Conservation (phyloP, 306 rosid species). For the Acacia crassicarpa region DNA sequence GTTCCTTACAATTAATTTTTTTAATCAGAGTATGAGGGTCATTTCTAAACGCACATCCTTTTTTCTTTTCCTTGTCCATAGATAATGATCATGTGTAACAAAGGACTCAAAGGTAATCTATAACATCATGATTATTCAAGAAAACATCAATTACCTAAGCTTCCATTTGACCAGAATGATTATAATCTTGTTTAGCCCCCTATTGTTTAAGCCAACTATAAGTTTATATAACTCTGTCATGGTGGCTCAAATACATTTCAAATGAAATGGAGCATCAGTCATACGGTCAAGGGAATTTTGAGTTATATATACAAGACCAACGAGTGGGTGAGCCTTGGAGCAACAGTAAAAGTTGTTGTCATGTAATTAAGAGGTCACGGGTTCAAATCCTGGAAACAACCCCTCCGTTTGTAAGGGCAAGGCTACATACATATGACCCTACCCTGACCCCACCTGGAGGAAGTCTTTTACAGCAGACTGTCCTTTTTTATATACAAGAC, state of each 20-base stretch:
- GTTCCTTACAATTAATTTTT: not conserved
- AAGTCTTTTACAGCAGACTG: too few relatives aligned
- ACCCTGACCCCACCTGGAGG: too few relatives aligned
- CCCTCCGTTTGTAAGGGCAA: too few relatives aligned
- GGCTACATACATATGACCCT: too few relatives aligned
- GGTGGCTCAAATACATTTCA: not conserved
- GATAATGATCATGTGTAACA: not conserved
- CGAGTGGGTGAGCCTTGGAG: too few relatives aligned
- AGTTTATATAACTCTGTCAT: not conserved
- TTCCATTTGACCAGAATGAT: constrained; percentile 3
- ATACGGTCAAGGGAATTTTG: not conserved
- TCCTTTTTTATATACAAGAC: not conserved
- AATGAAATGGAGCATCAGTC: not conserved
- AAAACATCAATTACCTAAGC: constrained; percentile 18
- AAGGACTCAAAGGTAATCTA: too few relatives aligned
- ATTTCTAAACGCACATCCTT: not conserved
- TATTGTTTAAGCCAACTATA: too few relatives aligned
- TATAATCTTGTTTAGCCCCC: not conserved
- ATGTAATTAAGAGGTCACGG: too few relatives aligned
- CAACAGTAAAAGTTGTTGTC: too few relatives aligned
- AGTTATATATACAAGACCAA: not conserved
- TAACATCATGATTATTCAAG: constrained; percentile 3
- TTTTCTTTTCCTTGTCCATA: not conserved
- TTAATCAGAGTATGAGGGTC: not conserved
- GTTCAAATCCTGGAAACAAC: too few relatives aligned